Evolutionary conservation across 2,329 filamentous ascomycete species (phyloP).

Genomic region (Cladosporium sp.): DNA sequence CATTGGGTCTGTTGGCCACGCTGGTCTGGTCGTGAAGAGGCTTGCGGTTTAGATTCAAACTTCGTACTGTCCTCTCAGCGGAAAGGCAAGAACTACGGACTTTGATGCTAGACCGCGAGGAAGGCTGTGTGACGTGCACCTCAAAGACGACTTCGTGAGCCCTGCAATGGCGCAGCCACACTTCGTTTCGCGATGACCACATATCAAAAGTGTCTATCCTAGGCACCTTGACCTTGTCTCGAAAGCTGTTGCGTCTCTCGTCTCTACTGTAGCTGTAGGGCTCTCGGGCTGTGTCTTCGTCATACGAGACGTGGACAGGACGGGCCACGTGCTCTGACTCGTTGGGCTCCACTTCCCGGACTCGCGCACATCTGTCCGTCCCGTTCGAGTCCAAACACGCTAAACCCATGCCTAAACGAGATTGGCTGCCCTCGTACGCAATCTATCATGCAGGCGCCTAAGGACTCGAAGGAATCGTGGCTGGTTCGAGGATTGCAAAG

Average conservation of each 20-base stretch:
- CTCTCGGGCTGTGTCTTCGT: not conserved
- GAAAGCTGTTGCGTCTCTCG: not conserved
- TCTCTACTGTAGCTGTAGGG: not conserved
- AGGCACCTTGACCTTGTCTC: not conserved
- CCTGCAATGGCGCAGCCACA: not conserved
- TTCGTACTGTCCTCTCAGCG: too few relatives aligned
- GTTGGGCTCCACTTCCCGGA: not conserved
- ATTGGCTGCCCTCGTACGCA: slow-evolving; percentile 1
- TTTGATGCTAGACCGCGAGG: too few relatives aligned
- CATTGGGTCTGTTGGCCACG: not conserved
- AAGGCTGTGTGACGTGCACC: not conserved
- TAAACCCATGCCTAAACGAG: slow-evolving; percentile 1
- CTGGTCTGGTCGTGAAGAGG: not conserved
- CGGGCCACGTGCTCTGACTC: not conserved
- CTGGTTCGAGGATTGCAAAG: not conserved
- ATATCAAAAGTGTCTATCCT: not conserved
- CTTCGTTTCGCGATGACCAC: not conserved
- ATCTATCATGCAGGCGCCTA: not conserved
- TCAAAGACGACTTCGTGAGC: not conserved
- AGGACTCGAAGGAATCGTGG: not conserved
- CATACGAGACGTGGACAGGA: not conserved
- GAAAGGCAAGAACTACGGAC: too few relatives aligned
- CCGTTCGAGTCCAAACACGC: not conserved
- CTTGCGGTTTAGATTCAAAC: too few relatives aligned
- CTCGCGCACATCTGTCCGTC: not conserved